These are phyloP conservation scores for Arachnomyces sp. DNA, from an alignment of 2,329 filamentous ascomycete genomes.

Conservation along the genomic window DNA sequence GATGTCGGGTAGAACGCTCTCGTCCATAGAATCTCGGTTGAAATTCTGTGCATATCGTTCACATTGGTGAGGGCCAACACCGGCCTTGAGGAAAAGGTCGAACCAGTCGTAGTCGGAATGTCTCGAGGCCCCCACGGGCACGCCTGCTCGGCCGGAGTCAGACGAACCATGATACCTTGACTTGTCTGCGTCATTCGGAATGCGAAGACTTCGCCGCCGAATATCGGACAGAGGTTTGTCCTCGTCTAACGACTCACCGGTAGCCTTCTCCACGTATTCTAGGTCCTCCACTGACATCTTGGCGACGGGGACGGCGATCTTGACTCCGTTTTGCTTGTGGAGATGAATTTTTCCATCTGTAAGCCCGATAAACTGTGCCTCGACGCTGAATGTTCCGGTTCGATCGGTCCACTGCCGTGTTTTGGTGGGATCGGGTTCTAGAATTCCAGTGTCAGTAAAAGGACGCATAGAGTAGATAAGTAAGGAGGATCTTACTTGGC, in stretches of 20 bases:
- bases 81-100: conserved; percentile 90
- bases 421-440: conserved; percentile 75
- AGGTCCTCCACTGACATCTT: conserved; percentile 96
- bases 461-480: background rate
- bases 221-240: conserved; percentile 89
- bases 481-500: conserved; percentile 55
- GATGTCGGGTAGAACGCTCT: conserved; percentile 84
- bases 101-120: conserved; percentile 89
- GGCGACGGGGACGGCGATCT: conserved; percentile 87
- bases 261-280: conserved; percentile 82
- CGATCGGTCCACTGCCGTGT: conserved; percentile 91
- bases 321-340: conserved; percentile 95
- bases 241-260: conserved; percentile 81
- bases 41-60: conserved; percentile 92
- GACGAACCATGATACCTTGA: conserved; percentile 30
- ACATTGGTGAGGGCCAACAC: conserved; percentile 85
- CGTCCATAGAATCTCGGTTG: conserved; percentile 85
- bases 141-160: conserved; percentile 33
- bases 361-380: conserved; percentile 89
- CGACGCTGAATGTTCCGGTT: conserved; percentile 91
- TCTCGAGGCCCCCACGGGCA: conserved; percentile 29
- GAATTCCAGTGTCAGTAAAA: conserved; percentile 11
- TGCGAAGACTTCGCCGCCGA: conserved; percentile 39
- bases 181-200: conserved; percentile 38
- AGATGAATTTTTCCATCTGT: conserved; percentile 96